Evolutionary conservation across 2,329 filamentous ascomycete genomes (phyloP).

Genomic region (Daldinia sp.): DNA sequence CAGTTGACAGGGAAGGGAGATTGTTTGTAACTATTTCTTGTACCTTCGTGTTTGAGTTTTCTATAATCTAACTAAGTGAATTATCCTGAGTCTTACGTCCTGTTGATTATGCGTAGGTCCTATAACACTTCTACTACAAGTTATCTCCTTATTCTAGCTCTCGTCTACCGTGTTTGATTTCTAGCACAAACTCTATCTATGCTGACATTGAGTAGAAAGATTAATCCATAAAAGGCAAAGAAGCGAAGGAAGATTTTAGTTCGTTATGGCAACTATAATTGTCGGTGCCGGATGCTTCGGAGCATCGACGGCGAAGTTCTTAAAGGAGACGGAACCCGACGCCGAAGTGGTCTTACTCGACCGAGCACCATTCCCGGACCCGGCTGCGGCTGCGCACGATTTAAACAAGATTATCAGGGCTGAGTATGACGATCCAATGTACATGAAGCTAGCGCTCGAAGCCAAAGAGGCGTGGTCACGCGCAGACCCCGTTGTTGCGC

Average conservation of each 20-base stretch:
- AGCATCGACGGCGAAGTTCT: conserved; percentile 70
- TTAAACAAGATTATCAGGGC: conserved; percentile 78
- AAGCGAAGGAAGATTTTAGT: not conserved
- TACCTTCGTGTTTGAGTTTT: not conserved
- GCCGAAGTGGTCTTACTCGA: conserved; percentile 67
- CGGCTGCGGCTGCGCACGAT: conserved; percentile 74
- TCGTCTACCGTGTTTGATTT: not conserved
- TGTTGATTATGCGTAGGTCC: not conserved
- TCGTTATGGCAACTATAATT: conserved; percentile 53
- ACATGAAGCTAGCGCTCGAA: conserved; percentile 72
- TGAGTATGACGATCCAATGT: conserved; percentile 72
- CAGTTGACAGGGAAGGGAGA: not conserved
- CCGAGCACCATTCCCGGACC: conserved; percentile 63
- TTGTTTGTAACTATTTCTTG: not conserved
- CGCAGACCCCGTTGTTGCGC: conserved; percentile 65
- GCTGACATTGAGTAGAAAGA: not conserved
- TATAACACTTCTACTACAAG: too few relatives aligned
- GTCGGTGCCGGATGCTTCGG: conserved; percentile 73
- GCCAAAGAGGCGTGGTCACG: conserved; percentile 65
- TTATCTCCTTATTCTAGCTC: not conserved
- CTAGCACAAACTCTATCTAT: too few relatives aligned
- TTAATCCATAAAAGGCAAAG: not conserved
- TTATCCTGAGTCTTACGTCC: too few relatives aligned
- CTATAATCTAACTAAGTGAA: too few relatives aligned
- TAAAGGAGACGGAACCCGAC: conserved; percentile 62